These are phyloP conservation scores for Camellia japonica DNA, from an alignment of 148 eudicot genomes.

Conservation along the genomic window DNA sequence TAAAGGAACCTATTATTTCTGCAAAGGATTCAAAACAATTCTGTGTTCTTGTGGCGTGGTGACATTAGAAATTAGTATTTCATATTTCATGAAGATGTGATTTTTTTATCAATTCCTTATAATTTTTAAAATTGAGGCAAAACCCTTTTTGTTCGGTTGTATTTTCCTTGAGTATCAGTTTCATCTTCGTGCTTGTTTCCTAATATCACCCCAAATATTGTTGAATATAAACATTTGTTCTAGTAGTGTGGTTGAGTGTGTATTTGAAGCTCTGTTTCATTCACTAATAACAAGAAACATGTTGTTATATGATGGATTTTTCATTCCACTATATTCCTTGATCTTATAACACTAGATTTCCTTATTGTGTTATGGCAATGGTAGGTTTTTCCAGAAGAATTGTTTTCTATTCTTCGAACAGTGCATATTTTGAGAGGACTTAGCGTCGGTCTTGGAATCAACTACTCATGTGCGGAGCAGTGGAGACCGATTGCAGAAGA, in stretches of 20 bases:
- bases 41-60: neutral
- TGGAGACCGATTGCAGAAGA: slow-evolving; percentile 95
- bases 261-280: neutral
- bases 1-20: slow-evolving; percentile 7
- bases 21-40: neutral
- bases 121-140: neutral
- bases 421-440: slow-evolving; percentile 89
- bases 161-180: neutral
- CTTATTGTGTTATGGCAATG: slow-evolving; percentile 7
- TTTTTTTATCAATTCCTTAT: neutral
- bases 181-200: neutral
- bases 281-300: neutral
- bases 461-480: slow-evolving; percentile 89
- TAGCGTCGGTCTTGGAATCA: slow-evolving; percentile 90
- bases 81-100: neutral
- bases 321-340: neutral
- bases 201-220: neutral
- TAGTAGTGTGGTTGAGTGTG: neutral
- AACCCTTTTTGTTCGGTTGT: neutral
- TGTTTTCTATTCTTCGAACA: slow-evolving; percentile 92
- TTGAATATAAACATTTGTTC: neutral
- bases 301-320: neutral
- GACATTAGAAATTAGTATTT: neutral
- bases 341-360: neutral
- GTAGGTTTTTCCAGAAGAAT: slow-evolving; percentile 93